Conservation (phyloP, 306 rosid genomes). For the Cicer judaicum region DNA sequence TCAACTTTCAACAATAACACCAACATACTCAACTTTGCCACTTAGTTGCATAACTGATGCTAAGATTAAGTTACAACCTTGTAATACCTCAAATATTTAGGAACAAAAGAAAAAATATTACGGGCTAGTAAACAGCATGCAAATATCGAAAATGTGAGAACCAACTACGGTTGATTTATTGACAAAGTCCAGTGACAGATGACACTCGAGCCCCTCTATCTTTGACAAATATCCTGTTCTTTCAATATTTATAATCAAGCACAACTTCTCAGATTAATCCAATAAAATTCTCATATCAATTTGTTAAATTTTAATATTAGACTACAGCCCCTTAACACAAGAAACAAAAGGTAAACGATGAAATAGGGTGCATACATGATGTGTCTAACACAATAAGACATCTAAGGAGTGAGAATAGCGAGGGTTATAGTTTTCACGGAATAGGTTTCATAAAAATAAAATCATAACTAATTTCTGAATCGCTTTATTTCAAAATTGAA, state of each 20-base stretch:
- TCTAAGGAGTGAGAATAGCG: constrained; percentile 11
- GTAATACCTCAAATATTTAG: background rate
- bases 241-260: constrained; percentile 2
- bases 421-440: constrained; percentile 1
- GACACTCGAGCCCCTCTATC: constrained; percentile 5
- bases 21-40: constrained; percentile 22
- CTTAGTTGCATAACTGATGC: constrained; percentile 14
- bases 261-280: constrained; percentile 11
- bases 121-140: constrained; percentile 10
- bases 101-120: background rate
- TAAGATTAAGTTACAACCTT: constrained; percentile 21
- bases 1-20: constrained; percentile 12
- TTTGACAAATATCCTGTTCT: constrained; percentile 26
- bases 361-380: background rate
- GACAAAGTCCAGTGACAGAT: constrained; percentile 31
- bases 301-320: constrained; percentile 12
- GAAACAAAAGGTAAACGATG: constrained; percentile 11
- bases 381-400: background rate
- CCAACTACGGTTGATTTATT: constrained; percentile 1
- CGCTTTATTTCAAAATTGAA: constrained; percentile 12
- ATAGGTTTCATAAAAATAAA: constrained; percentile 16
- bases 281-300: constrained; percentile 3
- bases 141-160: constrained; percentile 8
- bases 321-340: background rate
- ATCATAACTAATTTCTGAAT: background rate